These are phyloP conservation scores for Chalciporus chontae DNA, from an alignment of 768 basidiomycete species.

Conservation along the genomic window DNA sequence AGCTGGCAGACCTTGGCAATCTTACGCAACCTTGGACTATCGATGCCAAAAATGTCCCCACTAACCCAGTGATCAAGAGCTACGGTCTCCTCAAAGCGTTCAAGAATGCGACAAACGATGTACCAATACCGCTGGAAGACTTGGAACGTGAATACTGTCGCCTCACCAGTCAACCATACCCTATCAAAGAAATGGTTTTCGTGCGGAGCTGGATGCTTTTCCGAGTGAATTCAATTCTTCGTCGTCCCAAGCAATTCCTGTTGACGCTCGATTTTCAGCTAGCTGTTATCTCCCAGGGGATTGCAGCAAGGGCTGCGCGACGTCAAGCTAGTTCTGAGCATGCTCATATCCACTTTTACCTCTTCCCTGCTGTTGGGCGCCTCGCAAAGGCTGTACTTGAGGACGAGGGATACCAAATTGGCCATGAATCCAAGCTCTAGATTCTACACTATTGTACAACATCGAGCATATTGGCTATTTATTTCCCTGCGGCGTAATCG, in stretches of 20 bases:
- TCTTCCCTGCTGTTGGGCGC: conserved; percentile 61
- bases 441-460: background rate
- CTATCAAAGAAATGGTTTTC: conserved; percentile 75
- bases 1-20: conserved; percentile 90
- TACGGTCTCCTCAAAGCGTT: conserved; percentile 47
- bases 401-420: conserved; percentile 41
- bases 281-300: conserved; percentile 83
- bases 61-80: conserved; percentile 12
- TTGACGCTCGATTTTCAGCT: conserved; percentile 39
- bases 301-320: conserved; percentile 80
- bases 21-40: conserved; percentile 82
- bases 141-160: conserved; percentile 82
- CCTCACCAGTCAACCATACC: conserved; percentile 62
- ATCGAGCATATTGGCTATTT: background rate
- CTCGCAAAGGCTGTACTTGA: conserved; percentile 60
- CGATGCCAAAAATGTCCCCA: conserved; percentile 39
- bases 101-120: conserved; percentile 54
- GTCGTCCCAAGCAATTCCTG: background rate
- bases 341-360: conserved; percentile 43
- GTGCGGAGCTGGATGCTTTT: conserved; percentile 85
- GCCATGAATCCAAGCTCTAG: conserved; percentile 27
- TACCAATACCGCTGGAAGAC: conserved; percentile 64
- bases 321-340: conserved; percentile 87
- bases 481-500: conserved; percentile 7
- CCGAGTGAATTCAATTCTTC: conserved; percentile 44